Percentiles rank a stretch among this genome's conserved stretches.
phyloP scores from a whole-genome alignment of 352 stramenopile species.

The Pythium angustatum region DNA sequence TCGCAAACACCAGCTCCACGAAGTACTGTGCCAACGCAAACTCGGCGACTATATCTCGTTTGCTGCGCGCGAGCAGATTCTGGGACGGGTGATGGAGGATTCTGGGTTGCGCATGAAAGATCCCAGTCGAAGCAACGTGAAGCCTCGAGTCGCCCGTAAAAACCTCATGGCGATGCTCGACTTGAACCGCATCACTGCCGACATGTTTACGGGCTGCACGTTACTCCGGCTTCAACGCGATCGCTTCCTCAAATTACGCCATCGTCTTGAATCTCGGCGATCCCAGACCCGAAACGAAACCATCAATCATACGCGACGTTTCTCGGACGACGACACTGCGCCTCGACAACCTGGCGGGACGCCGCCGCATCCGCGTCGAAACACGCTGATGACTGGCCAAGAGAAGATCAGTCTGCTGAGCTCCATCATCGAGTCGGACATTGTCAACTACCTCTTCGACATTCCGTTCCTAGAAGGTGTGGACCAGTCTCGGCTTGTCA shows the following conservation, averaged over 20 bases:
- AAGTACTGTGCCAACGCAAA: conserved; percentile 61
- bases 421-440: conserved; percentile 67
- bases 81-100: conserved; percentile 44
- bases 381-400: conserved; percentile 35
- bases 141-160: conserved; percentile 33
- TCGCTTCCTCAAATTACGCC: conserved; percentile 48
- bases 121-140: not conserved
- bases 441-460: conserved; percentile 64
- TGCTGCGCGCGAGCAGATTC: conserved; percentile 46
- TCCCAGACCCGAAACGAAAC: conserved; percentile 12
- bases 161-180: conserved; percentile 63
- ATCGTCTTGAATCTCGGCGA: conserved; percentile 25
- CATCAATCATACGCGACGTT: conserved; percentile 54
- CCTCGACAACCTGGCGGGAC: not conserved
- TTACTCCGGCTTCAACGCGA: conserved; percentile 60
- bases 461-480: conserved; percentile 70
- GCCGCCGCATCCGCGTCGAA: conserved; percentile 7
- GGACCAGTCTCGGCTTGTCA: conserved; percentile 55
- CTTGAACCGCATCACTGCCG: conserved; percentile 56
- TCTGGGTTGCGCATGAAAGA: conserved; percentile 26
- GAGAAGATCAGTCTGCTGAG: conserved; percentile 69
- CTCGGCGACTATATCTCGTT: conserved; percentile 62
- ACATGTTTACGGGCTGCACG: conserved; percentile 53
- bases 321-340: conserved; percentile 37
- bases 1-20: conserved; percentile 50